Base-by-base conservation (phyloP, 2,329 filamentous ascomycete genomes). In the Venturia aucupariae region DNA sequence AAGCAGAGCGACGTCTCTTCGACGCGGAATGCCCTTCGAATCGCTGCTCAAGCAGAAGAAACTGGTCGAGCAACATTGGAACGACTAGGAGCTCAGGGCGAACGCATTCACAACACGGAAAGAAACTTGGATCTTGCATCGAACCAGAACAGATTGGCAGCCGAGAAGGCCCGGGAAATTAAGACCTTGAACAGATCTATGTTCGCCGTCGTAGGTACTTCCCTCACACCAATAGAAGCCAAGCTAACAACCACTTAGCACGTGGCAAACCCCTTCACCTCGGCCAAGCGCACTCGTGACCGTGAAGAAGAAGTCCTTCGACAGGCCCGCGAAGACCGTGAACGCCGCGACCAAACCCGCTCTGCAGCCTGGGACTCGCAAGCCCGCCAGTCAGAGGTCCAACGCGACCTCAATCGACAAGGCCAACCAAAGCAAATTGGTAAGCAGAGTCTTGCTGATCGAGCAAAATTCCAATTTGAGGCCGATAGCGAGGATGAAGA, bases 101-200 rank as follows among this genome's bases (percentile, higher is more conserved):
- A 96, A 72, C 83, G 88, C 19, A 82, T 96, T 64, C 85, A 92
- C 73, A 90, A 92, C 71, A 90, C 89, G 0, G 90, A 96, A 75
- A 85, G 85, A 75, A 91, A 93, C 70, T 81, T 97, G 65, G 90
- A 96, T 70, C 80, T 90, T 68, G 89, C 91, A 4, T 78, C 84
- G n/a, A 88, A 87, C 66, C 88, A 92, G 74, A 90, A 90, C 71
- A 85, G 87, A 67, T 80, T 90, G 67, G 90, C 90, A 4, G 87
- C 92, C 69, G 90, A 92, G 68, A 89, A 90, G 70, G 88, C 91
- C 0, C n/a, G 57, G 27, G 63, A 64, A 30, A 64, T 63, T 24
- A 63, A 57, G 30, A 63, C 62, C 30, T 35, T 63, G 46, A 55
- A 57, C 46, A 64, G 38, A 35, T 32, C 22, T 41, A 65, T 62